phyloP scores from a whole-genome alignment of 192 early-diverging fungal species.

The Neocallimastix lanati region DNA sequence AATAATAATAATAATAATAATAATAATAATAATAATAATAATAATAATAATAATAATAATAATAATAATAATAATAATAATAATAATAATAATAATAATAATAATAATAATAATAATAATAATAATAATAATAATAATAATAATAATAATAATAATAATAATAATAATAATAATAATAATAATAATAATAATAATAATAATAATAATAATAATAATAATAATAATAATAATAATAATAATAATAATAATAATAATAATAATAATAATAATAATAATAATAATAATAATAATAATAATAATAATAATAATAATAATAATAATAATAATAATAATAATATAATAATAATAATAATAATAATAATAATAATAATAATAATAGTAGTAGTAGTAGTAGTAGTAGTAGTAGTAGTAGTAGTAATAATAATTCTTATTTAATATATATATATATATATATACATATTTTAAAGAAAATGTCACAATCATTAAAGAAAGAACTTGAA shows the following conservation, averaged over 20 bases:
- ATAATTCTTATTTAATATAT: not conserved
- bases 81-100: not conserved
- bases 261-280: no score
- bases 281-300: no score
- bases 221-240: no score
- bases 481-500: not conserved
- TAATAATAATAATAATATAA: no score
- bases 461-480: not conserved
- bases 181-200: no score
- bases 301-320: no score
- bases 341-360: no score
- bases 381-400: no score
- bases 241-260: no score
- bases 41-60: not conserved
- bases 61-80: not conserved
- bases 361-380: no score
- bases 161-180: not conserved
- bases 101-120: not conserved
- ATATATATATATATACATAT: not conserved
- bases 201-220: no score
- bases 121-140: not conserved
- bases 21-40: not conserved
- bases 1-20: not conserved
- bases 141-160: not conserved
- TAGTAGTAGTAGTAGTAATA: no score